Base-by-base conservation (phyloP, 352 stramenopile genomes). In the Globisporangium spinosum region DNA sequence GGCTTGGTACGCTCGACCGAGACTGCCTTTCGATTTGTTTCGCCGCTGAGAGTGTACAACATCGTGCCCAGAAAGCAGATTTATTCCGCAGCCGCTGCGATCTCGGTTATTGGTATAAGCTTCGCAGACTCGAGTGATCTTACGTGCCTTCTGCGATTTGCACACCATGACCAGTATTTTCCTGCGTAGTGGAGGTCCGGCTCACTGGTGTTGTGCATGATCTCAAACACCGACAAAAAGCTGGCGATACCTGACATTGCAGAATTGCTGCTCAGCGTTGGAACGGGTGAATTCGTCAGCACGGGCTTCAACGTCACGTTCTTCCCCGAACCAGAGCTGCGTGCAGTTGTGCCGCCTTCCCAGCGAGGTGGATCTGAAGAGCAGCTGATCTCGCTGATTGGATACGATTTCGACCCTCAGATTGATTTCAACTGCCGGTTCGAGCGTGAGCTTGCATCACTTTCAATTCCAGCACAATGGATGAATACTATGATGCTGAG, bases 301-400 rank as follows among this genome's bases (percentile, higher is more conserved):
- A 75, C 76, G 8, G 75, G 76, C 1, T 77, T 81, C 34, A 84
- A 86, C 27, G n/a, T 84, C 34, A 81, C 74, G 0, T 56, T 83
- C 9, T 45, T 79, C 34, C 64, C 22, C 54, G 45, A 60, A 59
- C 73, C 78, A 7, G 64, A 84, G 58, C 53, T 86, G 29, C 67
- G 59, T 27, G 34, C 20, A 32, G 61, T 73, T 40, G 10, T 13
- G 22, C 25, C 20, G n/a, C 17, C 47, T 59, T 43, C 25, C n/a
- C 34, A 32, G 12, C 25, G 3, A 20, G 57, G 0, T 8, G 25
- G 22, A 8, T 34, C 51, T 7, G 23, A 45, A 3, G 51, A 67
- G 5, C 54, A 22, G 29, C 64, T 53, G 0, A 54, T 85, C 13
- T 64, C 61, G 0, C 62, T 88, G 4, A 51, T 54, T 38, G 83